Percentiles rank a stretch among this genome's conserved stretches.
phyloP scores from a whole-genome alignment of 805 yeast genomes.

The Teunomyces stri region DNA sequence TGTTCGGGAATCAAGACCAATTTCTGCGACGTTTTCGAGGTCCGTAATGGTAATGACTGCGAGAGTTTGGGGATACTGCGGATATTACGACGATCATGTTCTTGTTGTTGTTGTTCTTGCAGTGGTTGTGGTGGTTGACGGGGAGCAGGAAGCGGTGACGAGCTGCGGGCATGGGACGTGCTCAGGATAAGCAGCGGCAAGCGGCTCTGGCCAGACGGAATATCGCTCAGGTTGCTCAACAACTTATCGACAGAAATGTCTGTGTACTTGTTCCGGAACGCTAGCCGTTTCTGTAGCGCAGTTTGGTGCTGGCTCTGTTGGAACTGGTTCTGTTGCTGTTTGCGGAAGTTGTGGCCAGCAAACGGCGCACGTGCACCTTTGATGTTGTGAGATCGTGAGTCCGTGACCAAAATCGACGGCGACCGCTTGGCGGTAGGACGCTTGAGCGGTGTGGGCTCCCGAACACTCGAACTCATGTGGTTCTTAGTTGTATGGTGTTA shows the following conservation, averaged over 20 bases:
- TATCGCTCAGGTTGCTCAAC: constrained; percentile 75
- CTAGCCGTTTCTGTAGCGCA: constrained; percentile 27
- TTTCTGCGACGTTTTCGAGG: constrained; percentile 82
- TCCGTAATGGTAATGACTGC: constrained; percentile 63
- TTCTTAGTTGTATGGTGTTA: background rate
- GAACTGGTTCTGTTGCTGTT: constrained; percentile 31
- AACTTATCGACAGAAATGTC: constrained; percentile 80
- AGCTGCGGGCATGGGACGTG: constrained; percentile 7
- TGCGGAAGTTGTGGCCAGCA: constrained; percentile 59
- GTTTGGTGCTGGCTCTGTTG: constrained; percentile 19
- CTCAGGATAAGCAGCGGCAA: constrained; percentile 29
- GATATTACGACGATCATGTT: constrained; percentile 28
- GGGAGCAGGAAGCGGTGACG: constrained; percentile 10
- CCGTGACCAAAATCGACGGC: constrained; percentile 92
- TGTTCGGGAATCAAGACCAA: constrained; percentile 81
- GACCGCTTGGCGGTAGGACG: constrained; percentile 78
- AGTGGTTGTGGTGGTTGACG: constrained; percentile 11
- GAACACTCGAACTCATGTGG: constrained; percentile 4
- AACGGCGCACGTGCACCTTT: constrained; percentile 69
- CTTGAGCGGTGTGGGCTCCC: background rate
- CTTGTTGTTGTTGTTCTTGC: constrained; percentile 16
- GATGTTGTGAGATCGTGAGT: constrained; percentile 58
- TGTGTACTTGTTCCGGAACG: constrained; percentile 52
- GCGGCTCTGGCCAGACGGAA: constrained; percentile 75
- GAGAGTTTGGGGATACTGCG: constrained; percentile 51